These are phyloP conservation scores for Zizania palustris DNA, from an alignment of 202 grass and related monocot species.

Conservation along the genomic window DNA sequence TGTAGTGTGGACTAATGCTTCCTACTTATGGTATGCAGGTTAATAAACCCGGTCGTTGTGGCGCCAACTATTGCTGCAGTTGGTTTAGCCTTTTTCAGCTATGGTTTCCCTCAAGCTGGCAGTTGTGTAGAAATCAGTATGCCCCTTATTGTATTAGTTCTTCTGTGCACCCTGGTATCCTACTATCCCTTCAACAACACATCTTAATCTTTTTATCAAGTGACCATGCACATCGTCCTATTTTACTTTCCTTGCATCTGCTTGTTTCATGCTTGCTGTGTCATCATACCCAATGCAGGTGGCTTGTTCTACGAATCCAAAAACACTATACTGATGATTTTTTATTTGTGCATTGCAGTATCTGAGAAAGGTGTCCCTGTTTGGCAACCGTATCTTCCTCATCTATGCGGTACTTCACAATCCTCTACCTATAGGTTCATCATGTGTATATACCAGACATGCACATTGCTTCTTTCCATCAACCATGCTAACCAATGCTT, in stretches of 20 bases:
- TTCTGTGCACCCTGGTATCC: conserved; percentile 90
- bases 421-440: conserved; percentile 27
- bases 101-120: conserved; percentile 97
- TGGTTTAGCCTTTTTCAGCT: conserved; percentile 93
- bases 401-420: conserved; percentile 80
- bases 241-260: conserved; percentile 39
- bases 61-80: conserved; percentile 88
- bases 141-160: conserved; percentile 89
- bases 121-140: conserved; percentile 89
- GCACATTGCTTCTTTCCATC: background rate
- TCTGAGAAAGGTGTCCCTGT: conserved; percentile 73
- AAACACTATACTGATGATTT: conserved; percentile 37
- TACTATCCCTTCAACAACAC: conserved; percentile 22
- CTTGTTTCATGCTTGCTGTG: conserved; percentile 9
- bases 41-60: conserved; percentile 97
- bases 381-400: conserved; percentile 90
- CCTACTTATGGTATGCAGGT: conserved; percentile 46
- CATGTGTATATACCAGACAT: conserved; percentile 6
- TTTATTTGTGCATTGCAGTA: conserved; percentile 69
- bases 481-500: conserved; percentile 4
- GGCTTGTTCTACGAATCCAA: conserved; percentile 20
- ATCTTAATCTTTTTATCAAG: conserved; percentile 14
- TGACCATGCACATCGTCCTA: conserved; percentile 1
- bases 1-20: conserved; percentile 2
- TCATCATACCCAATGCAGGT: conserved; percentile 6